Conservation (phyloP, 106 monocot genomes). For the Acorus gramineus region DNA sequence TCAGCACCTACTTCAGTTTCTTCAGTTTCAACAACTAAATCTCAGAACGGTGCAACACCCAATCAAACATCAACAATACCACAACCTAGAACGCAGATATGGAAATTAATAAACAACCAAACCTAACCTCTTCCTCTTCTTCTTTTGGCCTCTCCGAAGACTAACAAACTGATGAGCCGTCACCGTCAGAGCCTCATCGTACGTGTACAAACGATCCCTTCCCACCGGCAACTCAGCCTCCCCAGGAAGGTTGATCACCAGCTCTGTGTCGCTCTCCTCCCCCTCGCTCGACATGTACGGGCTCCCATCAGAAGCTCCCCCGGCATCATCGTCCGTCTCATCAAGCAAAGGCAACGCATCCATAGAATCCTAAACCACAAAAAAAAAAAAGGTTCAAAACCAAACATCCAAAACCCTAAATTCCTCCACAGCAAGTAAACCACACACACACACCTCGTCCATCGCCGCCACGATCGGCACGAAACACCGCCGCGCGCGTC, state of each 20-base stretch:
- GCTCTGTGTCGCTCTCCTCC: constrained; percentile 35
- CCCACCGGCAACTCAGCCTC: constrained; percentile 23
- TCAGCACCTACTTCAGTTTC: too few species aligned
- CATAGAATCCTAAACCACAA: constrained; percentile 12
- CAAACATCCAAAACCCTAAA: neutral
- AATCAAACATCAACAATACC: too few species aligned
- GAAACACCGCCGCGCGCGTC: too few species aligned
- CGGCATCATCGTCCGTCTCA: constrained; percentile 17
- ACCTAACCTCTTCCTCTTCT: constrained; percentile 13
- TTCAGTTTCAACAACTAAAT: too few species aligned
- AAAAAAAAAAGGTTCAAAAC: neutral
- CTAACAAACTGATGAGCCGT: constrained; percentile 21
- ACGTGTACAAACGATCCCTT: constrained; percentile 8
- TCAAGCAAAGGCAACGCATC: constrained; percentile 2
- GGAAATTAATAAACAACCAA: neutral
- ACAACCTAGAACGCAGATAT: too few species aligned
- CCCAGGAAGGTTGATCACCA: constrained; percentile 2
- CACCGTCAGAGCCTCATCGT: constrained; percentile 16
- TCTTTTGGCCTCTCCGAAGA: constrained; percentile 4
- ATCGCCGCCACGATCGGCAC: too few species aligned
- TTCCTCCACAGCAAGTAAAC: too few species aligned
- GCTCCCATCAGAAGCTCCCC: constrained; percentile 1
- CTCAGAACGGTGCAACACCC: too few species aligned
- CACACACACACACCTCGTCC: too few species aligned
- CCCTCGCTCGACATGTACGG: constrained; percentile 27